These are phyloP conservation scores for Saccharomycopsis javanensis DNA, from an alignment of 805 yeast species.

Conservation along the genomic window DNA sequence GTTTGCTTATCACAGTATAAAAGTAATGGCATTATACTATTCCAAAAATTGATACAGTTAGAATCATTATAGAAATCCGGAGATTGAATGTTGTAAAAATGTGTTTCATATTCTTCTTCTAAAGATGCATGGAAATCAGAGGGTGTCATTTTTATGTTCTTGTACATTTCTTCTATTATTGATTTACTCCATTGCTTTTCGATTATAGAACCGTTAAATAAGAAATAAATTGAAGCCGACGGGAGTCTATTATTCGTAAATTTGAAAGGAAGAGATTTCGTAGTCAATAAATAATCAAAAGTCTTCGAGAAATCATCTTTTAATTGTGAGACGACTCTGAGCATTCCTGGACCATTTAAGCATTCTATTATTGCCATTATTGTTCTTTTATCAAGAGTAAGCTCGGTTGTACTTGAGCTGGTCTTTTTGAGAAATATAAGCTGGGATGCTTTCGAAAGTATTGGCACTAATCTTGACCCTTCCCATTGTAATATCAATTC, in stretches of 20 bases:
- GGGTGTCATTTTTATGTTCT: conserved; percentile 14
- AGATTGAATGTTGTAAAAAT: conserved; percentile 44
- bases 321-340: conserved; percentile 32
- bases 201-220: conserved; percentile 42
- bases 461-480: conserved; percentile 21
- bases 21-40: conserved; percentile 30
- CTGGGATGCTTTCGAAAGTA: conserved; percentile 19
- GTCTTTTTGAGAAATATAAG: not conserved
- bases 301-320: conserved; percentile 31
- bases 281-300: conserved; percentile 21
- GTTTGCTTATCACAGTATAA: conserved; percentile 28
- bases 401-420: not conserved
- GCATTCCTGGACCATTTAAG: conserved; percentile 40
- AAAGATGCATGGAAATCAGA: conserved; percentile 30
- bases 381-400: conserved; percentile 3
- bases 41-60: conserved; percentile 40
- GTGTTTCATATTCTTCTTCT: conserved; percentile 45
- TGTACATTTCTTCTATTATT: conserved; percentile 23
- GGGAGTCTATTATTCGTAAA: conserved; percentile 22
- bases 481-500: conserved; percentile 30
- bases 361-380: conserved; percentile 35
- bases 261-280: conserved; percentile 4
- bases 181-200: conserved; percentile 42
- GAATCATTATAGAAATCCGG: conserved; percentile 37
- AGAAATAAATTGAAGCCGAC: conserved; percentile 46